Evolutionary conservation across 176 grass and related monocot species (phyloP).

Genomic region (Calamus simplicifolius): DNA sequence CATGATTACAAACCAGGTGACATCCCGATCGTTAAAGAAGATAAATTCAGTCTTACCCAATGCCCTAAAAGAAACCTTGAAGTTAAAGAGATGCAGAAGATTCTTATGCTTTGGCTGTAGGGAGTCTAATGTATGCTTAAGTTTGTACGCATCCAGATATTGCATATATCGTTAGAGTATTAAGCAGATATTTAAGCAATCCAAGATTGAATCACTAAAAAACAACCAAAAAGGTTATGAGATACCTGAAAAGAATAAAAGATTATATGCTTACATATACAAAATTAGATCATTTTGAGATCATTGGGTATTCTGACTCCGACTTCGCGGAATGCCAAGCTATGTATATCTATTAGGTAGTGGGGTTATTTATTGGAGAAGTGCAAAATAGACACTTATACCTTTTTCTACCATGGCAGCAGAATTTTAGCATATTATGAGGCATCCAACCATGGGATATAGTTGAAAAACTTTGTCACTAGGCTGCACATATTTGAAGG

Average conservation of each 20-base stretch:
- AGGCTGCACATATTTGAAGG: too few relatives aligned
- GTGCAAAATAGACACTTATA: too few relatives aligned
- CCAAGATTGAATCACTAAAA: neutral
- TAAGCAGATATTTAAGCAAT: conserved; percentile 1
- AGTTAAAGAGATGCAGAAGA: too few relatives aligned
- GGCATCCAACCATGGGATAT: too few relatives aligned
- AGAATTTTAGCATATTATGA: too few relatives aligned
- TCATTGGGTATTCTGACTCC: too few relatives aligned
- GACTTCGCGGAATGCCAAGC: too few relatives aligned
- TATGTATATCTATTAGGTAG: too few relatives aligned
- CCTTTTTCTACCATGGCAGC: too few relatives aligned
- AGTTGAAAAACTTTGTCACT: too few relatives aligned
- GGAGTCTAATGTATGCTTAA: conserved; percentile 1
- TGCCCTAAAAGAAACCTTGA: neutral
- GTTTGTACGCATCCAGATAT: neutral
- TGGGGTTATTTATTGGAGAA: too few relatives aligned
- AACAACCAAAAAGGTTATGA: neutral
- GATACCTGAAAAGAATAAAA: neutral
- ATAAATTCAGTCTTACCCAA: neutral
- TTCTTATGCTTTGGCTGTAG: neutral
- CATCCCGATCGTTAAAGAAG: neutral
- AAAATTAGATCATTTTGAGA: too few relatives aligned
- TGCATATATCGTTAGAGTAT: neutral
- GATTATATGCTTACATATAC: neutral
- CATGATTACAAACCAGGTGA: neutral